Evolutionary conservation across 768 basidiomycete species (phyloP).

Genomic region (Strobilomyces echinocephalus): DNA sequence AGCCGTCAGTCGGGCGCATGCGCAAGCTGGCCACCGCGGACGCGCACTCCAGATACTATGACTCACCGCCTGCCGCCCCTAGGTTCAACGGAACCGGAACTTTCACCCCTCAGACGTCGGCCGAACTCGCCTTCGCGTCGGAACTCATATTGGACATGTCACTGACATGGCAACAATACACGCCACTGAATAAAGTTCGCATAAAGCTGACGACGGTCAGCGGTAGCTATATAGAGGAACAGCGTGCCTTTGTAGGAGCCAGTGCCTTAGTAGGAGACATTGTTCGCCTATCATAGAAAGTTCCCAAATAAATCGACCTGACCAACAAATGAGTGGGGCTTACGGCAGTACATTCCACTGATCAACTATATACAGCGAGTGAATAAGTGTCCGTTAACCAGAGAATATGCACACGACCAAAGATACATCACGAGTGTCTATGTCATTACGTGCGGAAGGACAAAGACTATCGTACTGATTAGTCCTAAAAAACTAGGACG

Average conservation of each 20-base stretch:
- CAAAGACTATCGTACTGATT: slow-evolving; percentile 9
- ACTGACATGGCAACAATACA: slow-evolving; percentile 46
- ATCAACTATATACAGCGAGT: neutral
- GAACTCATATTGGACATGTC: slow-evolving; percentile 54
- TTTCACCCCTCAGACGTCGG: slow-evolving; percentile 42
- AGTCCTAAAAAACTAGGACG: neutral
- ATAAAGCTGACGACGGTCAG: slow-evolving; percentile 34
- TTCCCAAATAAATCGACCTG: neutral
- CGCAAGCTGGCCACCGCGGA: neutral
- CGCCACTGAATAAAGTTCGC: slow-evolving; percentile 26
- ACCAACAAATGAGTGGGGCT: neutral
- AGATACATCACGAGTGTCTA: neutral
- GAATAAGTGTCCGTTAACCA: neutral
- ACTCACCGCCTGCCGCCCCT: slow-evolving; percentile 11
- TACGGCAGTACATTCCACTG: neutral
- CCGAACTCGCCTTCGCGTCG: slow-evolving; percentile 47
- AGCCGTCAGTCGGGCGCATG: neutral
- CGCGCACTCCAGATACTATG: neutral
- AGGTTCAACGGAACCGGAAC: slow-evolving; percentile 51
- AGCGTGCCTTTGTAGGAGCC: slow-evolving; percentile 36
- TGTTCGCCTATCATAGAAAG: neutral
- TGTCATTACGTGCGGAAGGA: neutral
- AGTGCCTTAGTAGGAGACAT: neutral
- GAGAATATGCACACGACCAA: neutral
- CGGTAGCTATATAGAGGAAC: slow-evolving; percentile 40